Evolutionary conservation across 139 green algal genomes (phyloP), one percentile per base, ranked within the genome.

Genomic region (Chlorella sp.): DNA sequence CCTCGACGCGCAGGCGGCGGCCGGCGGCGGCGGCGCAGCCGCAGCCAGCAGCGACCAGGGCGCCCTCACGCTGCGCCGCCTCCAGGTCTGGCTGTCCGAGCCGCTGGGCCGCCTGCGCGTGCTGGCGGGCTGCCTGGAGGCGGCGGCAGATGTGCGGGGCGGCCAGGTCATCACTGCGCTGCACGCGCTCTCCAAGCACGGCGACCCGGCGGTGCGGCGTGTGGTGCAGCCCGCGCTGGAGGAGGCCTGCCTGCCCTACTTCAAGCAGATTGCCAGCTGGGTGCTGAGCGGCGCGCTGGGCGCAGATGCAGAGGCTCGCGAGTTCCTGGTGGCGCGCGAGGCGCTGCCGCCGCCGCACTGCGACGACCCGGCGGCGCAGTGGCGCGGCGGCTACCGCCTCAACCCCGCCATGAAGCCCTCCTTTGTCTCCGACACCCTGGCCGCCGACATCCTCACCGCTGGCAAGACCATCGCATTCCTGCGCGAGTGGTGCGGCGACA

Each of bases 401-500:
- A 87, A 96, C 65, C 67, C 84, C 6, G 75, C 72, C 32, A 92
- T 94, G 80, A 44, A 90, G 81, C 92, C 92, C n/a, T 54, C 77
- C 32, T 95, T 96, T 68, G 88, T 97, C 19, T 70, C 70, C 5
- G 46, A 48, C 24, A 44, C 83, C 13, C 87, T 98, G 34, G 96
- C 96, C 11, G 40, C 81, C 19, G 88, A 90, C 36, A 95, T 98
- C 44, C 90, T 99, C 70, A 91, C 94, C 17, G 88, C 93, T 17
- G 96, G 96, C 77, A 98, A 98, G 90, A 93, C 88, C 75, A 97
- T 99, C 87, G 95, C 97, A 82, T 99, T 98, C 88, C 88, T 99
- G 48, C 86, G 92, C 74, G 87, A 94, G 44, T 92, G 88, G 46
- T 98, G 96, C 83, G 90, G 90, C 5, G 96, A 98, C 73, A 84